Evolutionary conservation across 108 stramenopile genomes (phyloP), one percentile per base, ranked within the genome.

Genomic region (Skeletonema tropicum): DNA sequence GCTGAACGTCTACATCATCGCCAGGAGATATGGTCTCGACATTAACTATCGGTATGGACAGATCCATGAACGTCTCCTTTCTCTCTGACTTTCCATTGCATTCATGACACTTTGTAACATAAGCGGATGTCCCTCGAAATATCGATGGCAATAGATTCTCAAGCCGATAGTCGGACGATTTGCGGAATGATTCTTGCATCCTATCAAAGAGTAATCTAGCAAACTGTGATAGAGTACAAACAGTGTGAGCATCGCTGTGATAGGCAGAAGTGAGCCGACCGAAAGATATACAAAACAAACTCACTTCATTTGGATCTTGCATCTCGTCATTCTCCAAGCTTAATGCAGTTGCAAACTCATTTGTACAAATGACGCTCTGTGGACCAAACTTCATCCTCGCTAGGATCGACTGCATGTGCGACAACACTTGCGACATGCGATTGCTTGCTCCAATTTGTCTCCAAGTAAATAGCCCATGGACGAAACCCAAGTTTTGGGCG

Each of bases 251-350:
- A 60, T 36, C 12, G 48, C 11, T 29, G 35, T 7, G 42, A 4
- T 31, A 29, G 4, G 14, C 55, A 25, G 45, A 2, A 49, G 29
- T 2, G 38, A 57, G 15, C 39, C 58, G 3, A 60, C 29, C 15
- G 41, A 11, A 17, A 17, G 30, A 49, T 29, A 2, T 29, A 29
- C 1, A 42, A 31, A 13, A 26, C 64, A 64, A 15, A 60, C 81
- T 63, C 35, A 82, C 81, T 66, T 95, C 94, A 75, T 95, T 95
- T 17, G 94, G 94, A 79, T 95, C 94, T 76, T 95, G 94, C 86
- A 93, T 92, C 70, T 93, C 94, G 55, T 81, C 60, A 72, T 93
- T 87, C 36, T 95, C 89, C 15, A 95, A 45, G 13, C 84, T 85
- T 49, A 95, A 58, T 0, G 90, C 86, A 36, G 77, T 69, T 12